A percentile compares a stretch with the other conserved stretches of the same genome.
These are phyloP conservation scores for Cyclaneusma minus DNA, from an alignment of 2,329 filamentous ascomycete species.

Conservation along the genomic window DNA sequence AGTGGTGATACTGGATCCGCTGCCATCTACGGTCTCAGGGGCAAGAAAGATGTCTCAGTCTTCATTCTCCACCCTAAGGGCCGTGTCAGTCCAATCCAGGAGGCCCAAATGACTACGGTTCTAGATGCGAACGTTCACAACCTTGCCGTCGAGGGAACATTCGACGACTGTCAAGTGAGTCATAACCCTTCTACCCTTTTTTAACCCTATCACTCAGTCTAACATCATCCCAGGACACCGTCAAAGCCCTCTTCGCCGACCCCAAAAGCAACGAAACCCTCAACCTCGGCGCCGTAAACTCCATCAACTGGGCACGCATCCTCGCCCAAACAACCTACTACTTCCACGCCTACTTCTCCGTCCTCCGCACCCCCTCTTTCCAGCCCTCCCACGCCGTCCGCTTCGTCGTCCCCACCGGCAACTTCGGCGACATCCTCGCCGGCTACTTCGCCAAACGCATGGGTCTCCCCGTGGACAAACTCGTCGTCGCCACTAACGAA, in stretches of 20 bases:
- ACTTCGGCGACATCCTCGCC: constrained; percentile 89
- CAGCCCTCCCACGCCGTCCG: constrained; percentile 54
- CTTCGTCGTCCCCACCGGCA: constrained; percentile 85
- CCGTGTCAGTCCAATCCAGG: constrained; percentile 79
- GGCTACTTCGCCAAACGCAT: constrained; percentile 87
- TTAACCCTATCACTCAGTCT: constrained; percentile 3
- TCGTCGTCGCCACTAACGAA: constrained; percentile 89
- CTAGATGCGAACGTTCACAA: constrained; percentile 87
- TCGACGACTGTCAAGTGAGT: constrained; percentile 80
- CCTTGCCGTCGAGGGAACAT: constrained; percentile 74
- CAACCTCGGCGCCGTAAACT: constrained; percentile 86
- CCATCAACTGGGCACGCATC: constrained; percentile 92
- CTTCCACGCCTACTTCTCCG: constrained; percentile 83
- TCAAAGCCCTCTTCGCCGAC: constrained; percentile 86
- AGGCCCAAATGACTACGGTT: constrained; percentile 94
- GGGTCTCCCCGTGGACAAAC: constrained; percentile 76
- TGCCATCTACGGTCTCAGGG: constrained; percentile 85
- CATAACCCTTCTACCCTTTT: background rate
- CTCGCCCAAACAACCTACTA: constrained; percentile 96
- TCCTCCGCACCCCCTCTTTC: constrained; percentile 47
- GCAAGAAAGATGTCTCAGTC: constrained; percentile 93
- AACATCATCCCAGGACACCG: constrained; percentile 47
- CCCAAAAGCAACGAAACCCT: constrained; percentile 66
- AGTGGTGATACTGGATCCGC: constrained; percentile 85
- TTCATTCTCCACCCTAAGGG: constrained; percentile 91